A percentile compares a stretch with the other conserved stretches of the same genome.
Evolutionary conservation across 2,329 filamentous ascomycete species (phyloP).

Genomic region (Colletotrichum sp.): DNA sequence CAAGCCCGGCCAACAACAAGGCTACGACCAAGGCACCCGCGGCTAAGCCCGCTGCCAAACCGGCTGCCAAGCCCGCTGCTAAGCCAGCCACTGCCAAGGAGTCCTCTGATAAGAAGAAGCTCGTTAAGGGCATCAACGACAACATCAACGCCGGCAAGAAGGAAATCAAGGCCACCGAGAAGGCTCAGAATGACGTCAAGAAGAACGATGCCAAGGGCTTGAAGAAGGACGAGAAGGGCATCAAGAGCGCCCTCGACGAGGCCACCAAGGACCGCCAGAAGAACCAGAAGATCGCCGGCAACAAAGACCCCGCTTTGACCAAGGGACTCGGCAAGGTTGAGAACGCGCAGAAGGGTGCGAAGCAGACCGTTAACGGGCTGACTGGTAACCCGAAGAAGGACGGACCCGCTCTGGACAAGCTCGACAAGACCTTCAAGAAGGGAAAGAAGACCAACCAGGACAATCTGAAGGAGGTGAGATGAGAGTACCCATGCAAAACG

Average conservation of each 20-base stretch:
- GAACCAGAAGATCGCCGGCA: slow-evolving; percentile 13
- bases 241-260: neutral
- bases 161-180: neutral
- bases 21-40: neutral
- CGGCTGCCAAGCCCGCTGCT: neutral
- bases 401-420: neutral
- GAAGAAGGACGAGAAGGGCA: slow-evolving; percentile 7
- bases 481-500: neutral
- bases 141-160: slow-evolving; percentile 9
- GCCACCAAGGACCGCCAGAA: slow-evolving; percentile 3
- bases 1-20: neutral
- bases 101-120: slow-evolving; percentile 5
- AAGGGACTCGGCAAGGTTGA: slow-evolving; percentile 8
- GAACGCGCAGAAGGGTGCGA: slow-evolving; percentile 1
- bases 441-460: slow-evolving; percentile 5
- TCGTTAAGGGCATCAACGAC: slow-evolving; percentile 7
- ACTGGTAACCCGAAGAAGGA: slow-evolving; percentile 11
- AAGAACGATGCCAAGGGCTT: neutral
- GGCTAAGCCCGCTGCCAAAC: neutral
- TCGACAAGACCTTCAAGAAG: slow-evolving; percentile 4
- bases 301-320: neutral
- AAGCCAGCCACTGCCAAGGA: neutral
- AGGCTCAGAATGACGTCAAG: neutral
- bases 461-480: slow-evolving; percentile 6
- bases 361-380: neutral